Evolutionary conservation across 176 grass and related monocot species (phyloP), one percentile per base, ranked within the genome.

Genomic region (Triticum monococcum): DNA sequence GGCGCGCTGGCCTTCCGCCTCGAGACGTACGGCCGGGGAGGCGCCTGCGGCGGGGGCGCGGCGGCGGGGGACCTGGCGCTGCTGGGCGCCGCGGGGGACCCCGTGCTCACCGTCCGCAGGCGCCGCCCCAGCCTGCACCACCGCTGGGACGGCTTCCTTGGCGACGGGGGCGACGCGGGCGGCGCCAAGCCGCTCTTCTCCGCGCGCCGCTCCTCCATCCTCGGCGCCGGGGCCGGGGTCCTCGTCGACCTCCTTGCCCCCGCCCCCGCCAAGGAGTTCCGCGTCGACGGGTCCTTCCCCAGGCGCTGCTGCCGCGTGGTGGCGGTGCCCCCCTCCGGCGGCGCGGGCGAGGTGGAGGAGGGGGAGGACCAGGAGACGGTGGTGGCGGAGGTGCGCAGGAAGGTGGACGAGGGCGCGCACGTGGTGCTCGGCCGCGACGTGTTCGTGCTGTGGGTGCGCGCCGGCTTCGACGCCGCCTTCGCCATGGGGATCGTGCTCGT

Each of bases 81-180:
- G 68, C 95, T 96, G 52, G 92, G 83, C 59, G 72, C 89, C 1
- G 18, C 6, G 20, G 97, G 97, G 8, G 63, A 82, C 30, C 76
- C 97, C 62, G 83, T 99, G 25, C 87, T 99, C 18, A 91, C 97
- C 5, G 77, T 99, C 22, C 90, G 94, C 46, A 79, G 92, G 14
- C 92, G 87, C 88, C 78, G 97, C 50, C 97, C 94, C 38, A 99
- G 97, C 89, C 86, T 99, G 85, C 97, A 96, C 87, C 80, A 91
- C 52, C 87, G 97, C 71, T 99, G 97, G 97, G 97, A 99, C 64
- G 97, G 92, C 9, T 99, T 93, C 89, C 68, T 87, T 3, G 97
- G 97, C 2, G 97, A 96, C 87, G 85, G 88, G 59, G 57, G 79
- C 75, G 32, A 33, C 5, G 89, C 64, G 11, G 65, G 2, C 85